These are phyloP conservation scores for Tolypocladium tropicale DNA, from an alignment of 2,329 filamentous ascomycete genomes.

Conservation along the genomic window DNA sequence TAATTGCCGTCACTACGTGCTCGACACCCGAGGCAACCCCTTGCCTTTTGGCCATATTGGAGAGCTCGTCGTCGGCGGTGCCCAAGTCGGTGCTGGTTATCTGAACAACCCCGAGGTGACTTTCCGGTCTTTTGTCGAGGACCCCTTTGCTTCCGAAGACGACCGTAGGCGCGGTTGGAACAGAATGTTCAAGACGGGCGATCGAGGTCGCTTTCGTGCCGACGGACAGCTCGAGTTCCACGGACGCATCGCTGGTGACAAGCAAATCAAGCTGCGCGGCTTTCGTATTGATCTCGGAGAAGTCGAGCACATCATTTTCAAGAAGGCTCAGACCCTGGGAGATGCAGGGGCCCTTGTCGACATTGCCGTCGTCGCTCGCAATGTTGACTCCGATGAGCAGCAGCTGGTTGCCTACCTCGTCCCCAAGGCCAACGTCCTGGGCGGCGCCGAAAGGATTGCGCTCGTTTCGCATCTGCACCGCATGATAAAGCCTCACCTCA, in stretches of 20 bases:
- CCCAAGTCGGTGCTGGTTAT: background rate
- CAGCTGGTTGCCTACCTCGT: background rate
- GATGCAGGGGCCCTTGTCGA: constrained; percentile 2
- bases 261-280: constrained; percentile 21
- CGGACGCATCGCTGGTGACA: constrained; percentile 26
- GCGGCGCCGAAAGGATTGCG: background rate
- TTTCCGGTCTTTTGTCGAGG: background rate
- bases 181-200: background rate
- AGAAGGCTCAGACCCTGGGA: constrained; percentile 8
- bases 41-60: background rate
- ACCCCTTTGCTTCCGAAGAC: background rate
- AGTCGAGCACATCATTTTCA: constrained; percentile 17
- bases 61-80: background rate
- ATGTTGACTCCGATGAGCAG: background rate
- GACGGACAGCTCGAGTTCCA: background rate
- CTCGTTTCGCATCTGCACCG: background rate
- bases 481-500: background rate
- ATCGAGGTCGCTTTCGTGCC: background rate
- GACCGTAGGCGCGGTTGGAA: background rate
- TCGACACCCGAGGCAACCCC: background rate
- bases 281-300: constrained; percentile 29
- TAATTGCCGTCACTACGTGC: background rate
- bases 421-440: background rate
- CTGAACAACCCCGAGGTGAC: background rate
- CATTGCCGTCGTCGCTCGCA: background rate